These are phyloP conservation scores for Tricholoma saponaceum DNA, from an alignment of 768 basidiomycete species.

Conservation along the genomic window DNA sequence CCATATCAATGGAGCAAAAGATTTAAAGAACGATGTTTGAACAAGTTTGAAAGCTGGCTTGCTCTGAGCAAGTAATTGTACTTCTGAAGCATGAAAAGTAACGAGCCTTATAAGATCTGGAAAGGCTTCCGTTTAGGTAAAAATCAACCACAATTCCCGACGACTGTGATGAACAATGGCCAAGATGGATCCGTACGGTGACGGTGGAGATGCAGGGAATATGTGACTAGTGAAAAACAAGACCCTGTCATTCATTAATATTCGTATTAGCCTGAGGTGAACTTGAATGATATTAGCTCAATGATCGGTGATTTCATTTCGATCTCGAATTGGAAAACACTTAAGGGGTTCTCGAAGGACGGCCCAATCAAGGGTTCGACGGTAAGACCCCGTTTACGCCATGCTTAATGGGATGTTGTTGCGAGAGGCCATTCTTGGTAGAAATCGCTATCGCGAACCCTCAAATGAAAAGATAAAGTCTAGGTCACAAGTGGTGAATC, in stretches of 20 bases:
- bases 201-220: not conserved
- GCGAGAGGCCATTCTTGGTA: no score
- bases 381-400: not conserved
- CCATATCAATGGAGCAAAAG: not conserved
- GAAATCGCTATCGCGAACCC: no score
- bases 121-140: not conserved
- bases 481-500: no score
- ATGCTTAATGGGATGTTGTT: not conserved
- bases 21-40: not conserved
- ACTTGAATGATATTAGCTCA: not conserved
- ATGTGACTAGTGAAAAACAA: not conserved
- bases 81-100: not conserved
- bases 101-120: not conserved
- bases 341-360: not conserved
- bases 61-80: not conserved
- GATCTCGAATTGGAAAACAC: not conserved
- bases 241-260: not conserved
- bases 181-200: not conserved
- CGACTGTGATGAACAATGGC: not conserved
- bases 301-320: not conserved
- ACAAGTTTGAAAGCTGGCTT: not conserved
- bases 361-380: not conserved
- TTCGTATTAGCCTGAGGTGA: no score
- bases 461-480: no score
- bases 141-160: not conserved